Base-by-base conservation (phyloP, 2,329 filamentous ascomycete genomes). In the Leptographium radiaticola region DNA sequence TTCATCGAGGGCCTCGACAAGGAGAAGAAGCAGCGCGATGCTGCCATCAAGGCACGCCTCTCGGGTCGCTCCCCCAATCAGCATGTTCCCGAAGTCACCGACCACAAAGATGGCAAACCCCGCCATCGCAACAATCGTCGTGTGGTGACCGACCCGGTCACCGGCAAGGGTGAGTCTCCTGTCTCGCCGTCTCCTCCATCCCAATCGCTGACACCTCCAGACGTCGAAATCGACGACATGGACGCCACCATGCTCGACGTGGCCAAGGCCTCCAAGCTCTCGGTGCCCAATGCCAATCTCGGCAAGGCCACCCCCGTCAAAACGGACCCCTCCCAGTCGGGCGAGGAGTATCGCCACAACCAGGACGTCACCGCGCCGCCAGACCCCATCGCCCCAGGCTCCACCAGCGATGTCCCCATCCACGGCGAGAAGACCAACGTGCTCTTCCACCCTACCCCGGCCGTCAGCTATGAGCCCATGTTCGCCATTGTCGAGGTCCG, bases 361-460 rank as follows among this genome's bases (percentile, higher is more conserved):
- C 91, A 96, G 69, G 91, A 97, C 68, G 75, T 95, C 55, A 95
- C 89, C 0, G 87, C 91, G 0, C 91, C 91, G 2, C 91, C 91
- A 1, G 90, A 94, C 60, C 91, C 91, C 0, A 75, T 95, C 20
- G 83, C 84, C 16, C 77, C 84, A 55, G 88, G 89, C 30, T 81
- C 84, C 38, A 97, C 91, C 0, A 90, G 88, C 31, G 93, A 97
- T 68, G 89, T 97, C 1, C 93, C 93, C 4, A 95, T 97, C 55
- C 87, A 90, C 64, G 91, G 90, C 62, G 91, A 97, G 66, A 96
- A 93, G 76, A 97, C 93, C 4, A 96, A 95, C 58, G 84, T 97
- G 18, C 77, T 96, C 34, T 97, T 97, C 68, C 91, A 96, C 67
- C 91, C 93, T 16, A 97, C 91, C 0, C 91, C 91, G 0, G 86